phyloP scores from a whole-genome alignment of 2,329 filamentous ascomycete species.

The Botrytis fabae region DNA sequence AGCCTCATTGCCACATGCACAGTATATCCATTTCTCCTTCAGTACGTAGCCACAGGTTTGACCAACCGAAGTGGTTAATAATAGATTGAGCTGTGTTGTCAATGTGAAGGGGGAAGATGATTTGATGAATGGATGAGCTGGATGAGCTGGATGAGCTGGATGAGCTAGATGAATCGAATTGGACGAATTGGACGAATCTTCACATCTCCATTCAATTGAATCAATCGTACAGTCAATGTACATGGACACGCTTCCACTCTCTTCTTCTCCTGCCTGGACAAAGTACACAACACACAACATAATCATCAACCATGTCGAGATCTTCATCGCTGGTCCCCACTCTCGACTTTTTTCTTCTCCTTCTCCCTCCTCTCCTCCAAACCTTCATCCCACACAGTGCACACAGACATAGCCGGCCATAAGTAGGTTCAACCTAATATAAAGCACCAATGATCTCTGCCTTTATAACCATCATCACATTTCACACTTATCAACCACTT shows the following conservation, averaged over 20 bases:
- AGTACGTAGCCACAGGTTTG: neutral
- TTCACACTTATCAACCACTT: neutral
- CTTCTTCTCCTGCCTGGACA: neutral
- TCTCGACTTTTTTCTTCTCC: neutral
- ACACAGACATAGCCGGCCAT: neutral
- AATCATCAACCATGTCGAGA: conserved; percentile 5
- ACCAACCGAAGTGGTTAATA: conserved; percentile 8
- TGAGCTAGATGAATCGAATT: too few species aligned
- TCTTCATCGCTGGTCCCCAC: conserved; percentile 11
- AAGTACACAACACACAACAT: neutral
- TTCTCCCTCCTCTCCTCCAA: neutral
- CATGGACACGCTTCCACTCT: neutral
- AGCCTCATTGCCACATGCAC: neutral
- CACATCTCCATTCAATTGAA: neutral
- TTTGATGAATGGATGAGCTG: too few species aligned
- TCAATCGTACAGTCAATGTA: neutral
- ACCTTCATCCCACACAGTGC: neutral
- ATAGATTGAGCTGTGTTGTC: conserved; percentile 17
- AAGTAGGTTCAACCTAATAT: conserved; percentile 16
- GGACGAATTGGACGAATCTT: neutral
- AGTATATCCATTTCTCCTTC: conserved; percentile 3
- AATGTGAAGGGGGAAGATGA: neutral
- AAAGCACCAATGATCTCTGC: conserved; percentile 10
- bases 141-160: too few species aligned
- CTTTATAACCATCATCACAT: neutral